Percentiles rank a stretch among this genome's conserved stretches.
These are phyloP conservation scores for Ustulina deusta DNA, from an alignment of 2,329 filamentous ascomycete species.

Conservation along the genomic window DNA sequence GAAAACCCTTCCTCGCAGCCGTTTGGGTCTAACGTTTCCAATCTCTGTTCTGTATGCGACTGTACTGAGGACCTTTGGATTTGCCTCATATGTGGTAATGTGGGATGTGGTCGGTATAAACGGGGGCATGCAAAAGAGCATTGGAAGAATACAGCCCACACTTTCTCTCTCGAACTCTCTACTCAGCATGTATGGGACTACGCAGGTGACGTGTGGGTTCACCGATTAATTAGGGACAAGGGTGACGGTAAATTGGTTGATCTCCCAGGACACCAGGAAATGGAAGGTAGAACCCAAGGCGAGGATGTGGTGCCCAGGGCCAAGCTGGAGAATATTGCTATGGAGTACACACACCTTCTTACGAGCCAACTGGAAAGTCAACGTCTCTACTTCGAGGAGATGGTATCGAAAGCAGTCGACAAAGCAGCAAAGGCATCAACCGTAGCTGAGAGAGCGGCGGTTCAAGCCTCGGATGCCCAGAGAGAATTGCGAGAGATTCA, in stretches of 20 bases:
- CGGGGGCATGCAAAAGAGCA: constrained; percentile 92
- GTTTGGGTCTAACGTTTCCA: constrained; percentile 70
- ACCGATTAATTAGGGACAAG: constrained; percentile 93
- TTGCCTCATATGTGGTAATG: constrained; percentile 90
- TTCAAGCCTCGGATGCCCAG: constrained; percentile 62
- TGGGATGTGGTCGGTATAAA: constrained; percentile 95
- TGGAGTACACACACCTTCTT: constrained; percentile 94
- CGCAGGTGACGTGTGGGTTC: constrained; percentile 93
- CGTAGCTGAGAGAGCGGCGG: constrained; percentile 71
- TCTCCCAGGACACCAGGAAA: constrained; percentile 69
- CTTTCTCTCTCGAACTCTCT: constrained; percentile 90
- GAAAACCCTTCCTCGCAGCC: constrained; percentile 65
- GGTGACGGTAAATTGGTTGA: constrained; percentile 93
- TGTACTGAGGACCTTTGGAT: constrained; percentile 90
- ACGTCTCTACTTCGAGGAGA: constrained; percentile 92
- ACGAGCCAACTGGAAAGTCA: constrained; percentile 94
- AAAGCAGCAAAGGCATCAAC: constrained; percentile 83
- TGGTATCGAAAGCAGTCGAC: constrained; percentile 87
- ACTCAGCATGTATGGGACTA: constrained; percentile 99
- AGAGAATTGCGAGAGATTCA: constrained; percentile 66
- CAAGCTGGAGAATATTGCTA: constrained; percentile 80
- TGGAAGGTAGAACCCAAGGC: constrained; percentile 54
- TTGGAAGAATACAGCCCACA: constrained; percentile 89
- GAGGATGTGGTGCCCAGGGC: constrained; percentile 78
- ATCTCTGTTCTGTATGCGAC: constrained; percentile 85